Base-by-base conservation (phyloP, 768 basidiomycete species). In the Rhodotorula toruloides region DNA sequence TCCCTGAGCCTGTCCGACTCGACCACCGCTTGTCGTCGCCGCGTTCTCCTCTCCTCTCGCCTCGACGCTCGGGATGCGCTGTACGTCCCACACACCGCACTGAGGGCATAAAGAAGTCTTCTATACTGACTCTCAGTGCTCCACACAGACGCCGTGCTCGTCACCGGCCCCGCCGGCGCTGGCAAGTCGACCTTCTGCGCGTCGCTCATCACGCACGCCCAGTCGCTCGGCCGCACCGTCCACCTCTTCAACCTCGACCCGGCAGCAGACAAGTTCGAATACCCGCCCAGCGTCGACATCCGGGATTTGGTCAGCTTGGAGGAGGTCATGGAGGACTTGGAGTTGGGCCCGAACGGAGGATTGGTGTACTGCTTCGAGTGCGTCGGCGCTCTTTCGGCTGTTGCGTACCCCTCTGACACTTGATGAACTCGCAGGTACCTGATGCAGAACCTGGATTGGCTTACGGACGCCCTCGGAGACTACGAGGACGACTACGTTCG, bases 331-430 rank as follows among this genome's bases (percentile, higher is more conserved):
- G 82, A 81, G 32, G 96, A 99, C 79, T 82, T 96, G 70, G 87
- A 86, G 44, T 91, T 91, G 79, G 96, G 96, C 5, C 96, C 96
- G 0, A 99, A 99, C 74, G 96, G 96, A 16, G 96, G 93, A 8
- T 81, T 99, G 58, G 85, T 99, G 62, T 97, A 97, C 76, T 98
- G 96, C 80, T 99, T 99, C 78, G 96, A 99, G 96, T 98, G 84
- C 87, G 91, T 74, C 39, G 34, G n/a, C 12, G 14, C 29, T 47
- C 27, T 34, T 22, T 64, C 47, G 27, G 16, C 32, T 40, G 22
- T 14, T 34, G n/a, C 25, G 0, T 17, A 8, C n/a, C 43, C 8
- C 22, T 17, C 44, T 36, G 31, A 7, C 13, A 8, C 4, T 19
- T 7, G 4, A 12, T 42, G 32, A 37, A 22, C 43, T 29, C 31